phyloP scores from a whole-genome alignment of 768 basidiomycete species.

The Auriscalpium microsporum region DNA sequence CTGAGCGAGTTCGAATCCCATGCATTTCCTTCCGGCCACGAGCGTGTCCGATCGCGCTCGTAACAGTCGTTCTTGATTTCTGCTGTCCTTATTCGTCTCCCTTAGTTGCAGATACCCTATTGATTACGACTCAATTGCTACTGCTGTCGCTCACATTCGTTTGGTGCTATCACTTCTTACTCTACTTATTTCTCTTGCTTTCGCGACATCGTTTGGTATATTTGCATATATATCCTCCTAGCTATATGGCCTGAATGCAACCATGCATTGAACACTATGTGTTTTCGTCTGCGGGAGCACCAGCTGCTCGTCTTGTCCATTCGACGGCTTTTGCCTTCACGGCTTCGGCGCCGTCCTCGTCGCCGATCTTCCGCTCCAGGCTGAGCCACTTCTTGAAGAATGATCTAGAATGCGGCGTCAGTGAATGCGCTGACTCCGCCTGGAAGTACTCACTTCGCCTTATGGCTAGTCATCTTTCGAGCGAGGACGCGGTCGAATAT shows the following conservation, averaged over 20 bases:
- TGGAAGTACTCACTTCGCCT: slow-evolving; percentile 75
- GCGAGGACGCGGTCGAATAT: slow-evolving; percentile 80
- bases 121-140: slow-evolving; percentile 26
- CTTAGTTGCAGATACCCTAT: slow-evolving; percentile 42
- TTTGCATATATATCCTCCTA: slow-evolving; percentile 18
- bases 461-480: slow-evolving; percentile 87
- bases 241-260: slow-evolving; percentile 7
- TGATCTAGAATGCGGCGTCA: slow-evolving; percentile 37
- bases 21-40: slow-evolving; percentile 32
- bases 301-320: slow-evolving; percentile 70
- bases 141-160: slow-evolving; percentile 41
- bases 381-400: slow-evolving; percentile 99
- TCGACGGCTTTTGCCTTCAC: slow-evolving; percentile 89
- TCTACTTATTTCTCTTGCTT: slow-evolving; percentile 28
- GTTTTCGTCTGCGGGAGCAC: slow-evolving; percentile 8
- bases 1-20: slow-evolving; percentile 65
- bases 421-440: neutral
- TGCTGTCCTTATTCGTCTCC: slow-evolving; percentile 20
- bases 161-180: slow-evolving; percentile 35
- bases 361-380: slow-evolving; percentile 78
- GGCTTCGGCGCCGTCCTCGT: slow-evolving; percentile 67
- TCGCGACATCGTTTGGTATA: slow-evolving; percentile 24
- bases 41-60: slow-evolving; percentile 53
- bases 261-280: slow-evolving; percentile 6
- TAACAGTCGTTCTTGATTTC: slow-evolving; percentile 29